Conservation (phyloP, 371 early-diverging fungal genomes). For the Globomyces sp. region DNA sequence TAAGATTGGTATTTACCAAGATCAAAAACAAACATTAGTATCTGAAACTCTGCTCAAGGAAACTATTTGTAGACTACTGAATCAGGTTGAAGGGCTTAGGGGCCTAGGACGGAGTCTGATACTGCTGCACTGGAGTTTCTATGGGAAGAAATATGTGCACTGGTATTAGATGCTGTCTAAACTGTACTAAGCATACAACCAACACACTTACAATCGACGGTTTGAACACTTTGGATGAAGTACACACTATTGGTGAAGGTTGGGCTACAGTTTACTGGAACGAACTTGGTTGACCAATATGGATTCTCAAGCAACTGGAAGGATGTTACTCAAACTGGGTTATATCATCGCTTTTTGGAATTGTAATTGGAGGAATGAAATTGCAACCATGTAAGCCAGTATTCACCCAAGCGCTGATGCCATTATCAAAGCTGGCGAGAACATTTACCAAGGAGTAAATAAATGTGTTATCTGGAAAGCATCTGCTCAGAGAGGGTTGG, state of each 20-base stretch:
- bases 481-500: slow-evolving; percentile 28
- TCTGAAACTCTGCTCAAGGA: no score
- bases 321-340: slow-evolving; percentile 1
- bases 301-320: slow-evolving; percentile 27
- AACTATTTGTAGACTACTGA: no score
- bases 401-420: slow-evolving; percentile 48
- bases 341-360: slow-evolving; percentile 24
- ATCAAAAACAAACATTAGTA: no score
- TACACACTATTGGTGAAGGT: slow-evolving; percentile 27
- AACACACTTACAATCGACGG: slow-evolving; percentile 43
- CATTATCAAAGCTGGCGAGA: slow-evolving; percentile 44
- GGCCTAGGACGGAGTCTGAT: no score
- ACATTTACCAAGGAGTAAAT: slow-evolving; percentile 14
- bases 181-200: slow-evolving; percentile 36
- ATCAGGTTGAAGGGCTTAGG: no score
- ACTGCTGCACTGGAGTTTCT: slow-evolving; percentile 41
- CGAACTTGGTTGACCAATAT: slow-evolving; percentile 46
- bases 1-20: no score
- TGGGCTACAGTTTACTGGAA: slow-evolving; percentile 39
- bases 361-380: slow-evolving; percentile 49
- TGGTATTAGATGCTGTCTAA: slow-evolving; percentile 40
- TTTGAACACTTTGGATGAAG: slow-evolving; percentile 22
- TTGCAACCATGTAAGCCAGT: slow-evolving; percentile 54
- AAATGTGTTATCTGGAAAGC: slow-evolving; percentile 28
- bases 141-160: slow-evolving; percentile 25